Base-by-base conservation (phyloP, 345 rosid genomes). In the Lenwebbia sp. region DNA sequence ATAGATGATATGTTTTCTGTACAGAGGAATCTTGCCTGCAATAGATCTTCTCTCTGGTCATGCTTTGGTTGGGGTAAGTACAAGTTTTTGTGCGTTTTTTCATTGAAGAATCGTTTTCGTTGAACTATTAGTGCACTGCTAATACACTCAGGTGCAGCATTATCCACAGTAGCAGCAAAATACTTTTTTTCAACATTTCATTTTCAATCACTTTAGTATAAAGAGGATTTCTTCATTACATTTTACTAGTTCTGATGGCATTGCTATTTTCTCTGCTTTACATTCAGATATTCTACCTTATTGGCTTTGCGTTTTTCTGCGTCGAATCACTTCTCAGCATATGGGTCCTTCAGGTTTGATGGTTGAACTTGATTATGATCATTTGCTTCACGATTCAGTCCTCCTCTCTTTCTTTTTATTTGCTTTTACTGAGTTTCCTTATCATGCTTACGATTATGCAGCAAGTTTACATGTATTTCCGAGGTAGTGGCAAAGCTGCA, bases 11-110 rank as follows among this genome's bases (percentile, higher is more conserved):
- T 30, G 50, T 88, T 60, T 82, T 88, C 82, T 89, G 90, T 86
- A 88, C 96, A 98, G 99, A 82, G 99, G 99, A 86, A 92, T 96
- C 89, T 91, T 98, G 95, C 98, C 98, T 60, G 99, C 99, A 13
- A 91, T 97, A 25, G 98, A 93, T 85, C 89, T 96, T 87, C 44
- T 93, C 86, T 58, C 89, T 78, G 85, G 83, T 26, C 87, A 93
- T 88, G 92, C 92, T 86, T 86, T 94, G 87, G 98, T 95, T 58
- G 98, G 94, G 93, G 99, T 96, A 91, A 92, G 96, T 89, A 60
- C 37, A 58, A 22, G 83, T 76, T 53, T 52, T 54, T 23, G 40
- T 52, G 47, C 17, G 0, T 85, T 62, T 75, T 78, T 54, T 54
- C 11, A 23, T 7, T 62, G 75, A 30, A 70, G 78, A 33, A 33